phyloP scores from a whole-genome alignment of 2,329 filamentous ascomycete species.

The Pseudopyrenochaeta lycopersici region DNA sequence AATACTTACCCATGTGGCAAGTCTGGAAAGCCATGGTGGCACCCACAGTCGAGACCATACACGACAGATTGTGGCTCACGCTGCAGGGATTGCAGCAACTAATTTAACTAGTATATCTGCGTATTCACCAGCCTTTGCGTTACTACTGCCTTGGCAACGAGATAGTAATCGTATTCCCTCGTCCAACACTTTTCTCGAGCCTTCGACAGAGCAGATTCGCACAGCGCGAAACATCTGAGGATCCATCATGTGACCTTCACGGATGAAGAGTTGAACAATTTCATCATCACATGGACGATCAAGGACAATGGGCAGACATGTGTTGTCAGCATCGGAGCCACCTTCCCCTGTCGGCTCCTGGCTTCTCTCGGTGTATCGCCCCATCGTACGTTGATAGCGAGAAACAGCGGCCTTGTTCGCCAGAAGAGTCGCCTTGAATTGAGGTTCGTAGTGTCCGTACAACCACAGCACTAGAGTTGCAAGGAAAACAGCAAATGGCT shows the following conservation, averaged over 20 bases:
- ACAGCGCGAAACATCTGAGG: background rate
- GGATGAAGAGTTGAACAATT: background rate
- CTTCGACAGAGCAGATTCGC: background rate
- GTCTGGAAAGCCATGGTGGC: too few species aligned
- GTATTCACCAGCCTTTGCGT: too few species aligned
- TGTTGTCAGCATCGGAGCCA: background rate
- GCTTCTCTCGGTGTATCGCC: background rate
- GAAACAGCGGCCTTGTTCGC: background rate
- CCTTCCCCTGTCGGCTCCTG: background rate
- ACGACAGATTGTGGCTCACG: too few species aligned
- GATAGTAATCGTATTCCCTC: too few species aligned
- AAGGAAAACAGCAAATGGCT: slow-evolving; percentile 56
- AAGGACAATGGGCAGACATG: background rate
- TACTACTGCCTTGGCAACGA: too few species aligned
- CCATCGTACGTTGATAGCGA: background rate
- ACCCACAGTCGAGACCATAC: too few species aligned
- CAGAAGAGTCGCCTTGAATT: too few species aligned
- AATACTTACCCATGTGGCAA: too few species aligned
- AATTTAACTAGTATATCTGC: too few species aligned
- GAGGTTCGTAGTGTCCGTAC: background rate
- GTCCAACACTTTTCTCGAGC: too few species aligned
- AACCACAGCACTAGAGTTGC: slow-evolving; percentile 60
- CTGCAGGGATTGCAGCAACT: too few species aligned
- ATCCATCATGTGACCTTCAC: background rate
- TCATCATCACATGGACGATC: background rate